Evolutionary conservation across 2,329 filamentous ascomycete species (phyloP), one percentile per base, ranked within the genome.

Genomic region (Colletotrichum zoysiae): DNA sequence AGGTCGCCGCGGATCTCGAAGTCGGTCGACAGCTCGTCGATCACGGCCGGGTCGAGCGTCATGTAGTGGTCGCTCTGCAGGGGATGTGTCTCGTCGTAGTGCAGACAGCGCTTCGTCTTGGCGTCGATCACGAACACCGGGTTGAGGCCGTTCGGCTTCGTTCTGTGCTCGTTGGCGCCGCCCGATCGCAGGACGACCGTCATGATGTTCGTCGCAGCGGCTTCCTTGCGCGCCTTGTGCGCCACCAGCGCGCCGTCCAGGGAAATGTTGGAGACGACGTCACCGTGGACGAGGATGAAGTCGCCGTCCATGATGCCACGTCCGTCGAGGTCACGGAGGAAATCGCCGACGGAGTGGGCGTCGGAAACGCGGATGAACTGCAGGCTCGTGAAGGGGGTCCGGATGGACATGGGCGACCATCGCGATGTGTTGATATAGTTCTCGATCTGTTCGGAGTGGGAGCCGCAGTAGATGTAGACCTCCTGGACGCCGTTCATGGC

Each of bases 131-230:
- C 91, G 78, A 98, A 99, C 4, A 96, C 88, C 0, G 95, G 94
- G 5, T 91, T 92, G 74, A 93, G 88, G 38, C 90, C 91, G 69
- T 92, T 90, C 1, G 90, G 87, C 81, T 95, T 95, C 38, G 94
- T 95, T 65, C 93, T 87, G 82, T 97, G 94, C 59, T 86, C 86
- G 11, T 82, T 82, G 8, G 87, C 84, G 57, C 93, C 94, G 11
- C 91, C 93, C 79, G 95, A 92, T 57, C 94, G 89, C 71, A 98
- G 84, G 16, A 99, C 89, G 87, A 98, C 93, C 3, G 96, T 99
- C 96, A 99, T 98, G 82, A 98, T 97, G 48, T 95, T 95, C 79
- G 97, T 95, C 78, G 96, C 95, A 83, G 97, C 94, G 65, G 91
- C 90, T 78, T 92, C 89, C 71, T 95, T 90, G 71, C 96, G 91